Evolutionary conservation across 805 yeast species (phyloP).

Genomic region (Kuraishia hungarica): DNA sequence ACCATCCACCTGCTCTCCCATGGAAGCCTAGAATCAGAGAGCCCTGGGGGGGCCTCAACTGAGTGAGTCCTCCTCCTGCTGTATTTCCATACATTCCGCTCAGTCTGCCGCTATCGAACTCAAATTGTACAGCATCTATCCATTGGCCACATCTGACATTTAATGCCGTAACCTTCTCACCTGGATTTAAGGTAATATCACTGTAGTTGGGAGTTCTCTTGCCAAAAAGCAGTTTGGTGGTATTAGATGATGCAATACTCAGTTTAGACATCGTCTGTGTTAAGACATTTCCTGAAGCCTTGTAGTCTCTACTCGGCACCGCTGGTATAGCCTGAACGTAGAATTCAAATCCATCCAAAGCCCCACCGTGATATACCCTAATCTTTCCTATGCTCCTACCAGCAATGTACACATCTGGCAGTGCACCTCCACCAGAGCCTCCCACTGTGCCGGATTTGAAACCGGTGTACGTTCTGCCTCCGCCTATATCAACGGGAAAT

Average conservation of each 20-base stretch:
- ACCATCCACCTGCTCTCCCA: constrained; percentile 66
- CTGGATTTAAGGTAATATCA: constrained; percentile 45
- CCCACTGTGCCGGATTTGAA: constrained; percentile 13
- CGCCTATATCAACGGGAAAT: constrained; percentile 8
- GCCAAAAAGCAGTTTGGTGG: constrained; percentile 31
- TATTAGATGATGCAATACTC: background rate
- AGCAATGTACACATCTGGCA: constrained; percentile 24
- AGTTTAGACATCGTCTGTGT: constrained; percentile 10
- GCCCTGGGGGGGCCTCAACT: constrained; percentile 58
- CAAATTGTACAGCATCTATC: constrained; percentile 80
- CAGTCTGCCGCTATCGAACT: constrained; percentile 46
- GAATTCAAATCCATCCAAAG: constrained; percentile 75
- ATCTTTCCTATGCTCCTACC: constrained; percentile 36
- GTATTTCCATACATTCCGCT: constrained; percentile 59
- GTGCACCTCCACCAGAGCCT: constrained; percentile 12
- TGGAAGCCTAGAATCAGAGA: constrained; percentile 56
- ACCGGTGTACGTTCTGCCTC: constrained; percentile 1
- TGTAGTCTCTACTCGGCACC: constrained; percentile 38
- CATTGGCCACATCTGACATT: constrained; percentile 72
- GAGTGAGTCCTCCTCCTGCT: constrained; percentile 56
- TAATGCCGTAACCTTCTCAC: constrained; percentile 55
- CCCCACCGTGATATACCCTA: constrained; percentile 64
- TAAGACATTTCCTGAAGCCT: constrained; percentile 15
- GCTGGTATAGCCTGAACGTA: constrained; percentile 31
- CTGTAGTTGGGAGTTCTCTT: constrained; percentile 41